Base-by-base conservation (phyloP, 768 basidiomycete genomes). In the Agrocybe praecox region DNA sequence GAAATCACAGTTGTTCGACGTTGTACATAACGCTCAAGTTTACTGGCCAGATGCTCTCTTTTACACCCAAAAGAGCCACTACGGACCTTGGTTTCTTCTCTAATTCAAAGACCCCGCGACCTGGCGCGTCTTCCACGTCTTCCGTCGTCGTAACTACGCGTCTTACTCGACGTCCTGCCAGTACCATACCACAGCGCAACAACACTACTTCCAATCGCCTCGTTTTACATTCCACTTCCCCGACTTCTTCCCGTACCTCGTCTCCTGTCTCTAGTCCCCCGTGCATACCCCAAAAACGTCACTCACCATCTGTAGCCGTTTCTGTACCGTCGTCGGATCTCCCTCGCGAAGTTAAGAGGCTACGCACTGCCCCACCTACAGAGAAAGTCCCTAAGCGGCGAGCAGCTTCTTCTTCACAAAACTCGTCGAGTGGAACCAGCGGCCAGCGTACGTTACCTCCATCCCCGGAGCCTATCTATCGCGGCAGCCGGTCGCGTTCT, bases 401-500 rank as follows among this genome's bases (percentile, higher is more conserved):
- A 10, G 66, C 75, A 1, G 49, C 54, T 2, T 56, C 69, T 2
- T 74, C 74, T 2, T 76, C 76, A 8, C 72, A 72, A 51, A 57
- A 64, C 22, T 69, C 70, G 8, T 79, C 81, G n/a, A 78, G 80
- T 58, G 74, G 70, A 12, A 73, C 73, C 24, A 80, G 80, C 59
- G 73, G 77, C 46, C 76, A 75, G 36, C 58, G 67, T 32, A 73
- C 66, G 54, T 72, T 64, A 47, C 73, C 78, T 0, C 67, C 82
- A 2, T 82, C 80, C 24, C 77, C 79, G 10, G 81, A 85, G 40
- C 80, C 81, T n/a, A 83, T 87, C 29, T 87, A 82, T 58, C 72
- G 76, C 52, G 76, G 69, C 54, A 83, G 82, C 64, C 73, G 86
- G 61, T 90, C 90, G 56, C 86, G 87, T 59, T 90, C 89, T 0